phyloP scores from a whole-genome alignment of 2,329 filamentous ascomycete genomes.

The Arthrobotrys pseudoclavata region DNA sequence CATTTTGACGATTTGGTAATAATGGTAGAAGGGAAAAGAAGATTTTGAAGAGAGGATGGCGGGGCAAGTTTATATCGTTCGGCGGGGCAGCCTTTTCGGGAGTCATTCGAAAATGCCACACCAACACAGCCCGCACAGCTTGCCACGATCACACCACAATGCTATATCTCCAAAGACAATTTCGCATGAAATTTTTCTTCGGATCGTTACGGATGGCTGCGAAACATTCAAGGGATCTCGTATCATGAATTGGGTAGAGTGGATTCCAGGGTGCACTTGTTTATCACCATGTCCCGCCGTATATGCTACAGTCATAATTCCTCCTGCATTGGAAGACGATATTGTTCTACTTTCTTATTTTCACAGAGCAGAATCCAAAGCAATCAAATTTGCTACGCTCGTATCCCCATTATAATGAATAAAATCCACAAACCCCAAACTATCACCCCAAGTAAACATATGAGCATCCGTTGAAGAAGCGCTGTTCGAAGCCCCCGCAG shows the following conservation, averaged over 20 bases:
- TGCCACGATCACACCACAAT: slow-evolving; percentile 24
- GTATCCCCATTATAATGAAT: too few species aligned
- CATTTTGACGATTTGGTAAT: slow-evolving; percentile 35
- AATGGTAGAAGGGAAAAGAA: slow-evolving; percentile 1
- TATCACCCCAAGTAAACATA: too few species aligned
- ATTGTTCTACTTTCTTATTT: too few species aligned
- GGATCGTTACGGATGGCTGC: neutral
- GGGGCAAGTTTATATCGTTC: slow-evolving; percentile 31
- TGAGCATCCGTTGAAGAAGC: too few species aligned
- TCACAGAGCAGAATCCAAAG: too few species aligned
- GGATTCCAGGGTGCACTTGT: neutral
- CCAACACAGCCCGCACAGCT: slow-evolving; percentile 8
- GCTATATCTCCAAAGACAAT: slow-evolving; percentile 8
- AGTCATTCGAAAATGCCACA: slow-evolving; percentile 48
- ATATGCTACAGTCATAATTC: too few species aligned
- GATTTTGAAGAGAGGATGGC: slow-evolving; percentile 33
- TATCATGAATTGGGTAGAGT: neutral
- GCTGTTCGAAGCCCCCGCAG: too few species aligned
- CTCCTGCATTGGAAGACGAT: too few species aligned
- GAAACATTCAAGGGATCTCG: neutral
- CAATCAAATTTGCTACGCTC: too few species aligned
- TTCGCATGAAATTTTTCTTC: neutral
- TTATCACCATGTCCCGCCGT: neutral
- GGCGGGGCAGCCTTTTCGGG: slow-evolving; percentile 38
- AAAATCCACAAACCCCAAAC: too few species aligned